Evolutionary conservation across 2,329 filamentous ascomycete species (phyloP).

Genomic region (Aspergillus neoniger): DNA sequence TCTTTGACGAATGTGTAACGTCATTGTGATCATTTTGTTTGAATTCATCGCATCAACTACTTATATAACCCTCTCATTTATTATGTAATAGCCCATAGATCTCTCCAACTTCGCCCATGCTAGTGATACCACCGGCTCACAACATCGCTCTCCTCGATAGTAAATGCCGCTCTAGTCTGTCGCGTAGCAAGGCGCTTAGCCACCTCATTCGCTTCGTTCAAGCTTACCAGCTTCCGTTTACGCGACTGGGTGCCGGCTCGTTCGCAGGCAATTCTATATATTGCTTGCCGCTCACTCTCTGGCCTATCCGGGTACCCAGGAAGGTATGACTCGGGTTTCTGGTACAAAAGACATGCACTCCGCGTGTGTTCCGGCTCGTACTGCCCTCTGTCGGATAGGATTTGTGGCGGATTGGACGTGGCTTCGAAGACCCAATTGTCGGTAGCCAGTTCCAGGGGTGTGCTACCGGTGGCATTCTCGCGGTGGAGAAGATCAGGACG

Average conservation of each 20-base stretch:
- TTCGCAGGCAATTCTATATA: conserved; percentile 44
- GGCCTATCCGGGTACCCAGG: conserved; percentile 8
- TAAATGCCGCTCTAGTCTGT: not conserved
- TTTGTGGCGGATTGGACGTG: conserved; percentile 20
- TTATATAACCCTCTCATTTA: no score
- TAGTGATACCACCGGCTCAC: not conserved
- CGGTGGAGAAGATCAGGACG: conserved; percentile 63
- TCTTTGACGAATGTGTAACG: no score
- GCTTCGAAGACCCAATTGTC: conserved; percentile 30
- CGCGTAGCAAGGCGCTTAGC: conserved; percentile 50
- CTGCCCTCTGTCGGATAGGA: not conserved
- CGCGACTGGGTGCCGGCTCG: conserved; percentile 22
- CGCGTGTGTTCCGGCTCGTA: not conserved
- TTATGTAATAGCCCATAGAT: not conserved
- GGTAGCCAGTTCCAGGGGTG: conserved; percentile 60
- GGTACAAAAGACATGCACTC: not conserved
- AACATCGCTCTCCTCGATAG: not conserved
- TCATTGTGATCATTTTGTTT: no score
- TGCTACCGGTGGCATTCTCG: conserved; percentile 76
- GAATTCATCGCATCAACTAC: no score
- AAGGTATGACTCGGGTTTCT: conserved; percentile 10
- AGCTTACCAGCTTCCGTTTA: conserved; percentile 57
- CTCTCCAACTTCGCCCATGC: not conserved
- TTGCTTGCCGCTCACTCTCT: conserved; percentile 9
- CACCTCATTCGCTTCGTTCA: conserved; percentile 64